Percentiles rank a stretch among this genome's conserved stretches.
phyloP scores from a whole-genome alignment of 306 rosid genomes.

The Notholithocarpus densiflorus region DNA sequence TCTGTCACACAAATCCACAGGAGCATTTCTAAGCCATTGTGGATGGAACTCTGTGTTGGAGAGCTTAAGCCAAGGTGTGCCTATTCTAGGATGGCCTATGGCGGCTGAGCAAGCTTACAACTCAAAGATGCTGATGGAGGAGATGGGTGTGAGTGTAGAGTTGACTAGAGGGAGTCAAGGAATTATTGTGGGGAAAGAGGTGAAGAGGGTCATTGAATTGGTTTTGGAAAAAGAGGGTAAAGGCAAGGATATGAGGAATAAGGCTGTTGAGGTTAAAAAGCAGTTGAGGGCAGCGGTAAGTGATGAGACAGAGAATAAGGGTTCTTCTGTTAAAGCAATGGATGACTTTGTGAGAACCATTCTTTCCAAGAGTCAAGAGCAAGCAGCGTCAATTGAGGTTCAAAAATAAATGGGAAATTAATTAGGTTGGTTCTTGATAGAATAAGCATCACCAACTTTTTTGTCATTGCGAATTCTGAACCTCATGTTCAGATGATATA shows the following conservation, averaged over 20 bases:
- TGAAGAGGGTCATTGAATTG: conserved; percentile 47
- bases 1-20: conserved; percentile 46
- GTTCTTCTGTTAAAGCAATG: conserved; percentile 38
- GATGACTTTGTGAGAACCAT: conserved; percentile 37
- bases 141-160: conserved; percentile 60
- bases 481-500: too few relatives aligned
- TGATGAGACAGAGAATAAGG: conserved; percentile 30
- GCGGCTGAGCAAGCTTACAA: conserved; percentile 76
- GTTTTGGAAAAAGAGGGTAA: conserved; percentile 40
- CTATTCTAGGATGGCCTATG: conserved; percentile 72
- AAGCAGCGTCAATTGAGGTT: not conserved
- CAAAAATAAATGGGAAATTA: not conserved
- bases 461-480: too few relatives aligned
- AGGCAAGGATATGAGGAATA: conserved; percentile 52
- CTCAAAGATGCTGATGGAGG: conserved; percentile 76
- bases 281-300: conserved; percentile 34
- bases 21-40: conserved; percentile 79
- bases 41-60: conserved; percentile 87
- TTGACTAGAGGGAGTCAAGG: conserved; percentile 43
- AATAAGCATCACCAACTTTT: too few relatives aligned
- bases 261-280: conserved; percentile 32
- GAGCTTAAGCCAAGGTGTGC: conserved; percentile 71
- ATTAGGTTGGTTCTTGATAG: not conserved
- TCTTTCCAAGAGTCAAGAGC: not conserved
- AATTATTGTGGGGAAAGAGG: conserved; percentile 29